Base-by-base conservation (phyloP, 2,329 filamentous ascomycete genomes). In the Stachybotrys echinatus region DNA sequence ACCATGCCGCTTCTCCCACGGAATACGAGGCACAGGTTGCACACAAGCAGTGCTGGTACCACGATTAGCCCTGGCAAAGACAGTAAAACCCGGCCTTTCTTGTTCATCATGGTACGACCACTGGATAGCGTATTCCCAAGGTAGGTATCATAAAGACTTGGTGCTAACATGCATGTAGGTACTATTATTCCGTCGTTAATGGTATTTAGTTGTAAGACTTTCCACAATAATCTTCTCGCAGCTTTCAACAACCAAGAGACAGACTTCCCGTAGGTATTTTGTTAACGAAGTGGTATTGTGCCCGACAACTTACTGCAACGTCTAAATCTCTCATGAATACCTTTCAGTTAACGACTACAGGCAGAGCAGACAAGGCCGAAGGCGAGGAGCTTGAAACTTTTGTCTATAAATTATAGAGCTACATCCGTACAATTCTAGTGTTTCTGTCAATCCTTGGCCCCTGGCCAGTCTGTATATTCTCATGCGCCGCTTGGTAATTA, bases 131-230 rank as follows among this genome's bases (percentile, higher is more conserved):
- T 58, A 2, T 48, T 52, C 5, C 42, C 54, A n/a, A n/a, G n/a
- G n/a, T 3, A 23, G 45, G 1, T 44, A 58, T 5, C 56, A 63
- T 6, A 55, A 72, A 31, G 71, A 80, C 45, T 52, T 79, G 12
- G 54, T 73, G 6, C 78, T 81, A n/a, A n/a, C n/a, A n/a, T n/a
- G n/a, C n/a, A n/a, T n/a, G n/a, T 54, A 66, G 70, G 5, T 77
- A 67, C 31, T 80, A 83, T 52, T 80, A 83, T 54, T 67, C 71
- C 1, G 64, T 83, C 18, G 69, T 70, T 21, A 80, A 83, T 54
- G 80, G 80, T 2, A 65, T 70, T n/a, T 12, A 73, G 74, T 54
- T 74, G 72, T 0, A 62, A 65, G 23, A 57, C 70, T 2, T 81
- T 84, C 54, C 80, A 83, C 52, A 61, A 68, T 23, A 63, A 67